Percentiles rank a stretch among this genome's conserved stretches.
Conservation (phyloP, 2,329 filamentous ascomycete species). For the Dendrostoma leiphaemia region DNA sequence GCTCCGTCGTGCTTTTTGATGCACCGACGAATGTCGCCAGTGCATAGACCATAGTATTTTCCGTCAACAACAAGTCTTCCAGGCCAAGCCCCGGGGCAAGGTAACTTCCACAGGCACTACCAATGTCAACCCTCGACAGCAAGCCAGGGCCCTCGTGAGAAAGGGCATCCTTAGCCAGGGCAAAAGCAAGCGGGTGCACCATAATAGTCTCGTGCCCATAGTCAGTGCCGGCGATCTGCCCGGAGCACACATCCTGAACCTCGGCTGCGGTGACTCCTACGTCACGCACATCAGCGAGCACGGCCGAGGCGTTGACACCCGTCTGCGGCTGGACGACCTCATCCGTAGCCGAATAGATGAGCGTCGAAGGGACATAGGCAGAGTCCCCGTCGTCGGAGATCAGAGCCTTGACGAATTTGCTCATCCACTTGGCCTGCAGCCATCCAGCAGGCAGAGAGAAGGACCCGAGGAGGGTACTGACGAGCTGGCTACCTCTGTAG, state of each 20-base stretch:
- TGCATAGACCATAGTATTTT: neutral
- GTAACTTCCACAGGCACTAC: slow-evolving; percentile 1
- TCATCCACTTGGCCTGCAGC: slow-evolving; percentile 45
- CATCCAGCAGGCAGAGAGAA: slow-evolving; percentile 22
- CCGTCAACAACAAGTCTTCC: neutral
- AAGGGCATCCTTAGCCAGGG: slow-evolving; percentile 46
- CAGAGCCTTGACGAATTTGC: slow-evolving; percentile 40
- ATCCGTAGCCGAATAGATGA: slow-evolving; percentile 47
- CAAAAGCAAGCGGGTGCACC: slow-evolving; percentile 44
- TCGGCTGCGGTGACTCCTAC: slow-evolving; percentile 50
- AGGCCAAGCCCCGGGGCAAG: slow-evolving; percentile 5
- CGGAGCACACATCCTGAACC: slow-evolving; percentile 46
- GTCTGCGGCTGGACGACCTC: slow-evolving; percentile 51
- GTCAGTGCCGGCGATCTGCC: slow-evolving; percentile 37
- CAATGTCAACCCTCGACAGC: neutral
- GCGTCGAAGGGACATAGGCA: slow-evolving; percentile 52
- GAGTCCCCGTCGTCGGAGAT: slow-evolving; percentile 44
- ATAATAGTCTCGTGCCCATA: slow-evolving; percentile 50
- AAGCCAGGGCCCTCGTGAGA: slow-evolving; percentile 30
- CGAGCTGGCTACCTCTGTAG: slow-evolving; percentile 34
- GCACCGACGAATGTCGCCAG: neutral
- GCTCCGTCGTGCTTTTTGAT: neutral
- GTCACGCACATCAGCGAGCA: slow-evolving; percentile 36
- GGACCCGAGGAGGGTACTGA: slow-evolving; percentile 28
- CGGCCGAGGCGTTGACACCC: slow-evolving; percentile 45